Evolutionary conservation across 257 asterid genomes (phyloP), one percentile per base, ranked within the genome.

Genomic region (Echites panduratus): DNA sequence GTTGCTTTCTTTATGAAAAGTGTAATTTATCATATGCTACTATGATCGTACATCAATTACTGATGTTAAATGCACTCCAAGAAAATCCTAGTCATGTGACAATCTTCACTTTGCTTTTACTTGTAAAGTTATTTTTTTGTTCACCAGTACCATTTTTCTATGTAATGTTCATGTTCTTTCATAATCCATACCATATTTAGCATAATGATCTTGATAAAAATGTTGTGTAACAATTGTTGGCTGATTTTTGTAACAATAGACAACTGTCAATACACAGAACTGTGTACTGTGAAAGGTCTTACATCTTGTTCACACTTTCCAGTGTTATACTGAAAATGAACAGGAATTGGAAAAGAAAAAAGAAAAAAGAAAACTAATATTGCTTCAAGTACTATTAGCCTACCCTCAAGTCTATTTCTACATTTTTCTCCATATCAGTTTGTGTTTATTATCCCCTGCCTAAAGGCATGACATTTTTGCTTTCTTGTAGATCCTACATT

Each of bases 401-500:
- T 27, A 54, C 14, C 48, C 9, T 64, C 66, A 7, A 65, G 62
- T 48, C 41, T 65, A 72, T 38, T 26, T 29, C 52, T 59, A 5
- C 48, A 32, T 63, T 41, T 13, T 49, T 17, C 61, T 49, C 43
- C 26, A n/a, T 24, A 19, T 41, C 9, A 12, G 5, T 50, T 5
- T 38, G 14, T 20, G 2, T 13, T 40, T 20, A 24, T 43, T 65
- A 20, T 50, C n/a, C 47, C 35, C 29, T 27, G 49, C 49, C 1
- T 26, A 44, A 66, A 52, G 52, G 69, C 73, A 57, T 69, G 41
- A 48, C 11, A 27, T 7, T 19, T 70, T 69, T 58, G 35, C 53
- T 58, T 64, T 22, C 66, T 54, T 71, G 44, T 70, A 56, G 38
- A 26, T 19, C 65, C 79, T 72, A 70, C 58, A 65, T n/a, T 57